Conservation (phyloP, 169 alveolate species). For the Plasmodium ovale region DNA sequence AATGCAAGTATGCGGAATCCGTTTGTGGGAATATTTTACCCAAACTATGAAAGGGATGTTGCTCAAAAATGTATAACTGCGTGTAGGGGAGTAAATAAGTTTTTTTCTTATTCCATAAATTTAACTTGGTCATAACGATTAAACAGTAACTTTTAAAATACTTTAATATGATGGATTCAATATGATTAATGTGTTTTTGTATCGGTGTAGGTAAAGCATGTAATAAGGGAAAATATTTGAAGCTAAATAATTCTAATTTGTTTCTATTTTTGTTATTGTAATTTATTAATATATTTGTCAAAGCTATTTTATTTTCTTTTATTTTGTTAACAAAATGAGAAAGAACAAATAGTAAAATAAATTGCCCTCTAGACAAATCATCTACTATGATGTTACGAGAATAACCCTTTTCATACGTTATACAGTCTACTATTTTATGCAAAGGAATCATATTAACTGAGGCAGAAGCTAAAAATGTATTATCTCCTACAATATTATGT, state of each 20-base stretch:
- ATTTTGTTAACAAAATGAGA: slow-evolving; percentile 67
- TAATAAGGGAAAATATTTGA: slow-evolving; percentile 50
- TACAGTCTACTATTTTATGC: slow-evolving; percentile 40
- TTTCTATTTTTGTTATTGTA: slow-evolving; percentile 12
- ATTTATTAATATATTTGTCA: slow-evolving; percentile 57
- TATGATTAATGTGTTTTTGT: slow-evolving; percentile 36
- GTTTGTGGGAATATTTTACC: slow-evolving; percentile 19
- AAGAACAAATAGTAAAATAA: slow-evolving; percentile 54
- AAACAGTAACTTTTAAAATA: slow-evolving; percentile 43
- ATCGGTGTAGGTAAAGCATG: slow-evolving; percentile 43
- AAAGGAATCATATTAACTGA: slow-evolving; percentile 23
- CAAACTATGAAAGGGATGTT: slow-evolving; percentile 43
- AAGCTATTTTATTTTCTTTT: slow-evolving; percentile 72
- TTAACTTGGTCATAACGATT: slow-evolving; percentile 24
- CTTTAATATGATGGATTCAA: slow-evolving; percentile 36
- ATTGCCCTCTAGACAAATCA: slow-evolving; percentile 48
- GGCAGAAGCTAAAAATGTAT: slow-evolving; percentile 26
- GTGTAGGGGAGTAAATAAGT: slow-evolving; percentile 66
- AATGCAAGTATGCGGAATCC: slow-evolving; percentile 24
- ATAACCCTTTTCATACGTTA: slow-evolving; percentile 68
- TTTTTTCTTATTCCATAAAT: slow-evolving; percentile 39
- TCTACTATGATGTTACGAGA: slow-evolving; percentile 56
- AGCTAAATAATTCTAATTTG: slow-evolving; percentile 49
- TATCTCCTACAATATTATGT: slow-evolving; percentile 58
- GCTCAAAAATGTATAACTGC: slow-evolving; percentile 58